phyloP scores from a whole-genome alignment of 495 filamentous ascomycete species.

The Amniculicola lignicola region DNA sequence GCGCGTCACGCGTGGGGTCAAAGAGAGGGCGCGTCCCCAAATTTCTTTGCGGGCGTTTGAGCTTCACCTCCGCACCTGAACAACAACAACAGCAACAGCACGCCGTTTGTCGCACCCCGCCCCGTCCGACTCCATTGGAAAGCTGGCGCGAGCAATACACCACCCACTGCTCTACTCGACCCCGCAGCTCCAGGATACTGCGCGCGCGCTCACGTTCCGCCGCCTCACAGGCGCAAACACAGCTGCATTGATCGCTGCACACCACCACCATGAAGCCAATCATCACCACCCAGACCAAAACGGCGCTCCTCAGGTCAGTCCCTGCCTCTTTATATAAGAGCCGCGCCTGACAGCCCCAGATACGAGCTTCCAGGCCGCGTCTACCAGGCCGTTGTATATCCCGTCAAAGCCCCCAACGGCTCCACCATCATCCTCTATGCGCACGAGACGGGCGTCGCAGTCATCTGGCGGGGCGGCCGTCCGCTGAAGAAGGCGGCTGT shows the following conservation, averaged over 20 bases:
- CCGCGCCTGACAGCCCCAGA: conserved; percentile 46
- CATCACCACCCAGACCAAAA: conserved; percentile 37
- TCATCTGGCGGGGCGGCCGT: conserved; percentile 78
- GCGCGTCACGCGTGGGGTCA: too few species aligned
- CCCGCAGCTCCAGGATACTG: background rate
- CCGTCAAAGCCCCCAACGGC: conserved; percentile 73
- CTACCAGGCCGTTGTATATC: conserved; percentile 70
- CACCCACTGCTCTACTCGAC: background rate
- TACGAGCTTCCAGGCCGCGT: conserved; percentile 74
- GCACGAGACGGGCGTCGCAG: conserved; percentile 70
- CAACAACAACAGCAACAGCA: too few species aligned
- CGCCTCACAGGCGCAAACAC: too few species aligned
- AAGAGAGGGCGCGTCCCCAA: too few species aligned
- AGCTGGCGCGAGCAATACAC: too few species aligned
- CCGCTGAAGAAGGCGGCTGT: conserved; percentile 52
- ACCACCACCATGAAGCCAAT: conserved; percentile 35
- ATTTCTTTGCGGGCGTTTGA: too few species aligned
- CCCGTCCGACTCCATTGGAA: too few species aligned
- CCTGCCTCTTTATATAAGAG: background rate
- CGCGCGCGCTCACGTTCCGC: too few species aligned
- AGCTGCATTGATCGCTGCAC: too few species aligned
- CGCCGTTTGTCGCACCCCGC: too few species aligned
- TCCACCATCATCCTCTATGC: conserved; percentile 81
- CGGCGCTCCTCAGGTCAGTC: conserved; percentile 53
- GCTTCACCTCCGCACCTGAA: conserved; percentile 5